Evolutionary conservation across 2,329 filamentous ascomycete genomes (phyloP), one percentile per base, ranked within the genome.

Genomic region (Beauveria asiatica): DNA sequence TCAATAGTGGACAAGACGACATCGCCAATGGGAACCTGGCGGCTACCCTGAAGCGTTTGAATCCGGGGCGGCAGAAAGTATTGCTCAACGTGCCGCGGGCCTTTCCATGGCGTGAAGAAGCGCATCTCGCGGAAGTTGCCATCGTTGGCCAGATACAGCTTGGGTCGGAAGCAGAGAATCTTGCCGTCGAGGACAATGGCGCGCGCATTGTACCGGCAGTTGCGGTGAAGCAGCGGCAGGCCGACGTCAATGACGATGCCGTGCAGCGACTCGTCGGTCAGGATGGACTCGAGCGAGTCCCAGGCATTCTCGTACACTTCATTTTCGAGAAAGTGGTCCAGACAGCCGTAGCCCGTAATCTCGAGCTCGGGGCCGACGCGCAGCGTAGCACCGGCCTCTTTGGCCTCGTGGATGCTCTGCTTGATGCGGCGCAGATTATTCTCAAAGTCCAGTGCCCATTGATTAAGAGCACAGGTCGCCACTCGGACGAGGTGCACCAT

Each of bases 391-490:
- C 84, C 83, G 3, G 77, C 76, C 51, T 74, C 75, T 70, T 88
- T 89, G 19, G 86, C 84, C 27, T 73, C 65, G 41, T 73, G 75
- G 65, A 89, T 85, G 59, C 81, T 84, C 69, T 87, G 77, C 19
- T 85, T 78, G 64, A 89, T 88, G 19, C 87, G 77, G 53, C 80
- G 76, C 2, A 77, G 71, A 67, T 90, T 90, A 42, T 85, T 85
- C 63, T 82, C 76, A 65, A 83, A 87, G 67, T 87, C 85, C 8
- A 88, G 81, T 69, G 9, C 73, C 68, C 46, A 72, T 73, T 11
- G 70, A 68, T 19, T 60, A 8, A 73, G 61, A 17, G 72, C 72
- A 19, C 70, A 70, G 25, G 72, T 70, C 3, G 72, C 72, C 27
- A 75, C 70, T 3, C 72, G 73, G 33, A 75, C 63, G 50, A 69